Evolutionary conservation across 352 stramenopile species (phyloP).

Genomic region (Phytophthora rubi): DNA sequence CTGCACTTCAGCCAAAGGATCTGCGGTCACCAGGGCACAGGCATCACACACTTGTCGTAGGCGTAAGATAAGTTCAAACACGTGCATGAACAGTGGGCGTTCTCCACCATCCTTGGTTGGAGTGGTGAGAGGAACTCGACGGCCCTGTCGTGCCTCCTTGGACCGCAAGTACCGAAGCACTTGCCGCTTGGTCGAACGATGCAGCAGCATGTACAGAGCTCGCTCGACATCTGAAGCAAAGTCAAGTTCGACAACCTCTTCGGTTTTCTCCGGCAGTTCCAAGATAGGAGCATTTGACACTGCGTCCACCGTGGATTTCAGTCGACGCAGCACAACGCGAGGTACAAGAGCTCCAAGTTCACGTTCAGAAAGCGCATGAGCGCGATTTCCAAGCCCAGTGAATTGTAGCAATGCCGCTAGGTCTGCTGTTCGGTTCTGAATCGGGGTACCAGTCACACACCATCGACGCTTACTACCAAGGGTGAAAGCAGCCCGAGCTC

Average conservation of each 20-base stretch:
- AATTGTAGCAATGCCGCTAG: slow-evolving; percentile 90
- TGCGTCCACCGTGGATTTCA: slow-evolving; percentile 75
- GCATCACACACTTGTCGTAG: slow-evolving; percentile 88
- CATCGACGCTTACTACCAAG: slow-evolving; percentile 83
- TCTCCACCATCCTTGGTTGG: slow-evolving; percentile 28
- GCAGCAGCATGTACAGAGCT: slow-evolving; percentile 77
- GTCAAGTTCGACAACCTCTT: slow-evolving; percentile 60
- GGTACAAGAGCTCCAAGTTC: slow-evolving; percentile 81
- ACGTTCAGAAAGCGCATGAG: slow-evolving; percentile 59
- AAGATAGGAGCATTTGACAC: slow-evolving; percentile 62
- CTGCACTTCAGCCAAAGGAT: slow-evolving; percentile 54
- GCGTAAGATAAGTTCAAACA: slow-evolving; percentile 90
- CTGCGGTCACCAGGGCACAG: slow-evolving; percentile 62
- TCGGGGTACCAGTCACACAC: slow-evolving; percentile 91
- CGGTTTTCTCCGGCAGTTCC: slow-evolving; percentile 61
- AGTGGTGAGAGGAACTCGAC: slow-evolving; percentile 20
- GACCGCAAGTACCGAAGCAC: slow-evolving; percentile 79
- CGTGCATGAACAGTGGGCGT: slow-evolving; percentile 75
- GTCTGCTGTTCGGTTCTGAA: slow-evolving; percentile 90
- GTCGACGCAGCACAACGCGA: slow-evolving; percentile 83
- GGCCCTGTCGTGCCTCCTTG: slow-evolving; percentile 40
- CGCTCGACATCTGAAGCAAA: slow-evolving; percentile 81
- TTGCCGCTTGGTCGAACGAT: slow-evolving; percentile 81
- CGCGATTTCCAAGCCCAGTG: slow-evolving; percentile 62
- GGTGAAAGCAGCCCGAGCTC: slow-evolving; percentile 58